Percentiles rank a stretch among this genome's conserved stretches.
Evolutionary conservation across 768 basidiomycete genomes (phyloP).

Genomic region (Gautieria morchelliformis): DNA sequence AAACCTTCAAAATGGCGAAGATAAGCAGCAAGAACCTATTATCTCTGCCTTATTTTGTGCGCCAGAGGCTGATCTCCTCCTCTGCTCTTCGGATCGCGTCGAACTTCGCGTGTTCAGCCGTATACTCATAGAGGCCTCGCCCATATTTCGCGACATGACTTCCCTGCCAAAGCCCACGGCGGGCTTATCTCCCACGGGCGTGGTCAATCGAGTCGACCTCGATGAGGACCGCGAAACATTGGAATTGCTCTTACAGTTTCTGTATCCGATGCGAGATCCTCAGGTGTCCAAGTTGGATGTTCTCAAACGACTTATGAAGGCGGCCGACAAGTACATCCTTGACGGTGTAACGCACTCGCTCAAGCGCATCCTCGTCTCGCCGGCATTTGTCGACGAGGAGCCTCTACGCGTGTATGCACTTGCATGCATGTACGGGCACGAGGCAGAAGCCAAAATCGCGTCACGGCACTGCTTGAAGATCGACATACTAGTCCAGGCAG

Average conservation of each 20-base stretch:
- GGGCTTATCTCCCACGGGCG: background rate
- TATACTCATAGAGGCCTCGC: slow-evolving; percentile 45
- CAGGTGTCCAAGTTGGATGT: slow-evolving; percentile 29
- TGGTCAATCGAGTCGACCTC: background rate
- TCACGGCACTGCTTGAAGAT: slow-evolving; percentile 5
- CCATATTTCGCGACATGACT: slow-evolving; percentile 49
- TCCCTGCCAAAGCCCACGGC: slow-evolving; percentile 35
- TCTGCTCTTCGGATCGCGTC: slow-evolving; percentile 36
- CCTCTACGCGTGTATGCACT: slow-evolving; percentile 36
- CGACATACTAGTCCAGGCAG: background rate
- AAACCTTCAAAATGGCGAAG: background rate
- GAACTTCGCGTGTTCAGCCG: slow-evolving; percentile 46
- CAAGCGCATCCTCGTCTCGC: slow-evolving; percentile 20
- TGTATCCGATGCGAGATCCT: slow-evolving; percentile 47
- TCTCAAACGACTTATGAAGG: slow-evolving; percentile 32
- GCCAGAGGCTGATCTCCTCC: slow-evolving; percentile 4
- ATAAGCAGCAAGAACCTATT: background rate
- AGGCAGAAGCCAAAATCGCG: slow-evolving; percentile 24
- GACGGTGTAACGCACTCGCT: slow-evolving; percentile 25
- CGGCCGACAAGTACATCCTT: slow-evolving; percentile 45
- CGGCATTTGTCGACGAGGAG: slow-evolving; percentile 27
- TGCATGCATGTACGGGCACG: slow-evolving; percentile 31
- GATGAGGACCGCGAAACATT: slow-evolving; percentile 34
- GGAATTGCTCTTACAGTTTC: slow-evolving; percentile 33
- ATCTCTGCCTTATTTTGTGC: slow-evolving; percentile 1